Evolutionary conservation across 306 rosid genomes (phyloP), one percentile per base, ranked within the genome.

Genomic region (Lupinus albus): DNA sequence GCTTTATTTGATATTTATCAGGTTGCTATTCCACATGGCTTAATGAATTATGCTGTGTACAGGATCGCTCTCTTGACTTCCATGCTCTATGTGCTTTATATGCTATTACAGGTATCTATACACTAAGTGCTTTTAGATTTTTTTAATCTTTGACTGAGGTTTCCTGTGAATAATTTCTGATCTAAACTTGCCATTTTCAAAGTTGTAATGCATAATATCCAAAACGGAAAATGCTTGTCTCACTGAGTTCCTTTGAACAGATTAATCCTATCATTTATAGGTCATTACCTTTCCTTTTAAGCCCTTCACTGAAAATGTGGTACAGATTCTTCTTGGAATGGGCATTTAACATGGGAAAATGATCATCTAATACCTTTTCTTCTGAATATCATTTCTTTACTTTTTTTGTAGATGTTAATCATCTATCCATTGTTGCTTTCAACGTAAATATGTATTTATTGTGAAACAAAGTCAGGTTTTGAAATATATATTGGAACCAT

Each of bases 61-160:
- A 91, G 97, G 97, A 91, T 73, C 87, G 92, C 17, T 91, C 95
- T 61, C 95, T 91, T 11, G 92, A 91, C 77, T 91, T 91, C 64
- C 71, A 68, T 13, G 84, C 75, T 45, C 76, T 91, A 9, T 88
- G 89, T 72, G 95, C 92, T 51, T 85, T 88, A 18, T 91, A 91
- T 52, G 91, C 91, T 67, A 85, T 88, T 20, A 91, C 97, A 0
- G 97, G 97, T 91, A 91, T 68, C 14, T 42, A 42, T 42, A 12
- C 14, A 3, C 13, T 11, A 21, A 21, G 55, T 21, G 67, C 49
- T 45, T 64, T 59, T 11, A 16, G 53, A 12, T 25, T 47, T 46
- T 44, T 33, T 33, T 33, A 5, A 5, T 54, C 21, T 21, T 17
- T 70, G 41, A 33, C 21, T 11, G 21, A 41, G 21, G 13, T 52